These are phyloP conservation scores for Emmonsiellopsis sp. DNA, from an alignment of 2,329 filamentous ascomycete species.

Conservation along the genomic window DNA sequence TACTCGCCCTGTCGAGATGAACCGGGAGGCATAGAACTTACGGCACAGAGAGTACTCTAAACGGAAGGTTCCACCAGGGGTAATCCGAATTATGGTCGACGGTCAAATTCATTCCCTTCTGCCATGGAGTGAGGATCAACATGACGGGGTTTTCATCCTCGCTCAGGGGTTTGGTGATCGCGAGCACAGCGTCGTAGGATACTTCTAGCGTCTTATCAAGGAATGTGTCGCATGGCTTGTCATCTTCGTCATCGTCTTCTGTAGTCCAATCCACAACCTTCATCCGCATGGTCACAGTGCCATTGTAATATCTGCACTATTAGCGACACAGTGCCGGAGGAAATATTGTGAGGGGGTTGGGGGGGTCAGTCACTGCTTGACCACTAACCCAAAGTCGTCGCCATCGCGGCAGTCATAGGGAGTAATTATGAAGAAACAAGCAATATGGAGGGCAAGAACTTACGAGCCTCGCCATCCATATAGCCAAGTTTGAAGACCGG, in stretches of 20 bases:
- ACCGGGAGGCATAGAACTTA: background rate
- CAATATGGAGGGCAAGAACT: background rate
- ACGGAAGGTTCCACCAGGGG: background rate
- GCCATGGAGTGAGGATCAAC: background rate
- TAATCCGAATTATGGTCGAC: background rate
- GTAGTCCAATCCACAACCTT: conserved; percentile 1
- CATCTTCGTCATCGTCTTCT: background rate
- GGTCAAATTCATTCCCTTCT: background rate
- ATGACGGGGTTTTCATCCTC: conserved; percentile 1
- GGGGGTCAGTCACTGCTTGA: background rate
- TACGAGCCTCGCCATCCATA: conserved; percentile 2
- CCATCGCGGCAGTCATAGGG: background rate
- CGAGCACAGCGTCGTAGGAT: background rate
- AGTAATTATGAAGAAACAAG: background rate
- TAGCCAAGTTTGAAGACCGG: background rate
- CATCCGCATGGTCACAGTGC: conserved; percentile 1
- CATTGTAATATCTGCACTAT: conserved; percentile 1
- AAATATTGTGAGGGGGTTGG: too few species aligned
- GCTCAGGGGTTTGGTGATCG: background rate
- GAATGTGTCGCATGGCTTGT: background rate
- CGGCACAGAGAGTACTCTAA: background rate
- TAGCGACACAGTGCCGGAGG: background rate
- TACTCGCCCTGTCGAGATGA: background rate
- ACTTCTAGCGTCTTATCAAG: background rate
- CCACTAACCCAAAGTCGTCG: background rate